Base-by-base conservation (phyloP, 148 eudicot genomes). In the Rhododendron williamsianum region DNA sequence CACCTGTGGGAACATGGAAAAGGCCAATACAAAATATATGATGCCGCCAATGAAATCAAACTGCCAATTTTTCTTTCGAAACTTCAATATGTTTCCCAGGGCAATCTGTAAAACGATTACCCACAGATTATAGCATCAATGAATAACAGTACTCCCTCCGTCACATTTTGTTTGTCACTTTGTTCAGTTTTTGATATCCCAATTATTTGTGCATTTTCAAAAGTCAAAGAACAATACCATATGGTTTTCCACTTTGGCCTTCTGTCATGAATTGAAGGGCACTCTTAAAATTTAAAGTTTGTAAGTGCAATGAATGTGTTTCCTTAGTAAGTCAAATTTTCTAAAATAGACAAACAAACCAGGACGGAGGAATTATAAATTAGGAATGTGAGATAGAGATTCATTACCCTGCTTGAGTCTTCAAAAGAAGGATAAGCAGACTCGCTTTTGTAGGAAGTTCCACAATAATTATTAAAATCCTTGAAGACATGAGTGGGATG, bases 1-100 rank as follows among this genome's bases (percentile, higher is more conserved):
- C 89, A 95, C 99, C 97, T 93, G 99, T 60, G 99, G 99, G 85
- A 97, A 97, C 99, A 97, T 93, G 83, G 99, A 97, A 88, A 94
- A 95, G 58, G 95, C 96, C 67, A 97, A 87, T 63, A 95, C 86
- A 79, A 97, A 97, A 89, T 97, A 97, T 89, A 97, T 95, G 77
- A 97, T 90, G 86, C 99, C 99, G 48, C 99, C 99, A 87, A 97
- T 95, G 80, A 93, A 91, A 86, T 97, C 99, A 87, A 97, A 97
- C 86, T 97, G 99, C 99, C 99, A 97, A 85, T 97, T 97, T 90
- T 97, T 97, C 93, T 97, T 97, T 76, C 99, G 91, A 86, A 97
- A 97, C 89, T 97, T 97, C 92, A 95, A 87, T 87, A 97, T 97
- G 85, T 97, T 97, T 72, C 98, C 98, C 90, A 97, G 86, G 85